A percentile compares a stretch with the other conserved stretches of the same genome.
Evolutionary conservation across 805 yeast species (phyloP).

Genomic region (Saccharomyces paradoxus): DNA sequence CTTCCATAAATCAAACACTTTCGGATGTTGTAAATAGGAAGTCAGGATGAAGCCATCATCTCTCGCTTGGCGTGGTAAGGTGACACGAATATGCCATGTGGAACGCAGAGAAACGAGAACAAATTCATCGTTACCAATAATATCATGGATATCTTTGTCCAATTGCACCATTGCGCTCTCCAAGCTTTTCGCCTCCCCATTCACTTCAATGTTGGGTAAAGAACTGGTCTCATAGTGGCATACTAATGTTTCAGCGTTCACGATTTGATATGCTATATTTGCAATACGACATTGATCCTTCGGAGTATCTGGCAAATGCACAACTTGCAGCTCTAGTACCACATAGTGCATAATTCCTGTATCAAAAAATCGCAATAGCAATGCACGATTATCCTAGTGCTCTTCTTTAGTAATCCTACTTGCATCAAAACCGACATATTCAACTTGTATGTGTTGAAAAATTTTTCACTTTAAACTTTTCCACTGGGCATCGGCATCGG

Average conservation of each 20-base stretch:
- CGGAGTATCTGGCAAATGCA: slow-evolving; percentile 20
- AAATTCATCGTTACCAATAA: slow-evolving; percentile 42
- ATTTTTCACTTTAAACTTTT: neutral
- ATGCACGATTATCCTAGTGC: neutral
- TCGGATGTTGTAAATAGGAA: slow-evolving; percentile 63
- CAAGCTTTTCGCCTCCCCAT: slow-evolving; percentile 41
- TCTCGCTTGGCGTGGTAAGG: slow-evolving; percentile 71
- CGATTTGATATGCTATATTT: slow-evolving; percentile 58
- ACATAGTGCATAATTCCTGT: slow-evolving; percentile 18
- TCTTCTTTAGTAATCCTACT: neutral
- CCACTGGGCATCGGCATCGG: neutral
- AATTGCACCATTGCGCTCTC: slow-evolving; percentile 54
- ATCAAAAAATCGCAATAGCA: neutral
- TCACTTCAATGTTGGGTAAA: slow-evolving; percentile 51
- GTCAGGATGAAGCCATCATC: slow-evolving; percentile 70
- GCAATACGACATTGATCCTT: slow-evolving; percentile 63
- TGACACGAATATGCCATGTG: slow-evolving; percentile 67
- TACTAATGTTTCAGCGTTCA: slow-evolving; percentile 46
- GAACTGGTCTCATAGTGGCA: slow-evolving; percentile 37
- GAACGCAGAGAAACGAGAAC: slow-evolving; percentile 57
- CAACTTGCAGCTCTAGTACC: slow-evolving; percentile 19
- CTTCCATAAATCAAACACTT: slow-evolving; percentile 63
- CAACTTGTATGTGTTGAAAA: neutral
- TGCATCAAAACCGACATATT: neutral
- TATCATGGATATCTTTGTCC: slow-evolving; percentile 35